phyloP scores from a whole-genome alignment of 768 basidiomycete genomes.

The Panellus pusillus region DNA sequence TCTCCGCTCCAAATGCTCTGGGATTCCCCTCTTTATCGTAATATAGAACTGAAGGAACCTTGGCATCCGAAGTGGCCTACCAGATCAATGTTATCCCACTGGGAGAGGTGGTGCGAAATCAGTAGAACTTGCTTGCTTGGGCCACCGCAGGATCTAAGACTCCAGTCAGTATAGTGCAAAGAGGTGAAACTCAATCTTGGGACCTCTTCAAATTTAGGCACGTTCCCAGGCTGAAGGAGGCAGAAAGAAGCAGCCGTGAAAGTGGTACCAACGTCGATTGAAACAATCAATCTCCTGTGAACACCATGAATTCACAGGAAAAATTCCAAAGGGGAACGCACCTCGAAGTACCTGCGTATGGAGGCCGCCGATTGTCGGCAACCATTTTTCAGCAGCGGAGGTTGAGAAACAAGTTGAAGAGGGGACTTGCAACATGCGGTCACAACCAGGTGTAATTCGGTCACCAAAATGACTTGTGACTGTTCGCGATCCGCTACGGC shows the following conservation, averaged over 20 bases:
- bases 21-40: conserved; percentile 19
- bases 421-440: too few relatives aligned
- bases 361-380: conserved; percentile 11
- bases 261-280: conserved; percentile 19
- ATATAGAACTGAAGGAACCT: conserved; percentile 25
- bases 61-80: conserved; percentile 24
- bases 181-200: too few relatives aligned
- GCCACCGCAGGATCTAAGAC: conserved; percentile 19
- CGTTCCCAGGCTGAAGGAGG: conserved; percentile 16
- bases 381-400: too few relatives aligned
- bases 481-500: too few relatives aligned
- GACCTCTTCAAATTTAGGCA: conserved; percentile 24
- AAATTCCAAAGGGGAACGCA: not conserved
- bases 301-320: not conserved
- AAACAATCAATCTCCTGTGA: conserved; percentile 10
- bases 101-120: too few relatives aligned
- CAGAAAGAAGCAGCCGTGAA: conserved; percentile 20
- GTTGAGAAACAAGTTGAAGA: too few relatives aligned
- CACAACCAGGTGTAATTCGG: too few relatives aligned
- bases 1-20: conserved; percentile 21
- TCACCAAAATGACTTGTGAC: too few relatives aligned
- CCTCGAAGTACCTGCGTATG: conserved; percentile 7
- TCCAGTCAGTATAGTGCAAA: not conserved
- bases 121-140: conserved; percentile 15
- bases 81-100: too few relatives aligned